phyloP scores from a whole-genome alignment of 2,329 filamentous ascomycete species.

The Meredithiella fracta region DNA sequence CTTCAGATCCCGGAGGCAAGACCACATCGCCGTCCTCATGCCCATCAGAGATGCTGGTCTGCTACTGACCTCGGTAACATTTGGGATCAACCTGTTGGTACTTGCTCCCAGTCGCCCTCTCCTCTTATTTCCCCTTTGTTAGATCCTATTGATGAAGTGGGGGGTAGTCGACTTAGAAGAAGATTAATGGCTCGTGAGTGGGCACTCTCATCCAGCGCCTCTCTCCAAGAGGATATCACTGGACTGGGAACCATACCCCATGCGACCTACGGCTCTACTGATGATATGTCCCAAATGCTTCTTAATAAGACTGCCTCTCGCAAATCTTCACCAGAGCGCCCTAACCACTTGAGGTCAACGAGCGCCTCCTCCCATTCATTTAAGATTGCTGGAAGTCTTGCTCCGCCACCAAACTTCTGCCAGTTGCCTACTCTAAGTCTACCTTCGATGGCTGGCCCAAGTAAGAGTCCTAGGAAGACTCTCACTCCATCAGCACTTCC shows the following conservation, averaged over 20 bases:
- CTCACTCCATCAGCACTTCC: slow-evolving; percentile 8
- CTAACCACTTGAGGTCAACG: slow-evolving; percentile 9
- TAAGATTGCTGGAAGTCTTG: slow-evolving; percentile 25
- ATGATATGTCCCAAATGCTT: slow-evolving; percentile 4
- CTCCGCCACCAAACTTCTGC: slow-evolving; percentile 22
- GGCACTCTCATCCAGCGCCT: slow-evolving; percentile 31
- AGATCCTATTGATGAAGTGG: not conserved
- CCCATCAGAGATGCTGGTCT: slow-evolving; percentile 7
- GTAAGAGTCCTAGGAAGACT: slow-evolving; percentile 8
- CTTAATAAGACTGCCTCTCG: slow-evolving; percentile 1
- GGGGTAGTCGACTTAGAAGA: not conserved
- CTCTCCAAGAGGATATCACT: slow-evolving; percentile 1
- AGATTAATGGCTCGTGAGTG: slow-evolving; percentile 19
- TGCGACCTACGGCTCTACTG: not conserved
- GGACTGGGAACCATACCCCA: not conserved
- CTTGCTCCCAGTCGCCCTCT: slow-evolving; percentile 4
- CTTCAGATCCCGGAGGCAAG: slow-evolving; percentile 16
- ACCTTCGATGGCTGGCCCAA: not conserved
- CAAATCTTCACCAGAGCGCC: slow-evolving; percentile 3
- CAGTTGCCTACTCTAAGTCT: not conserved
- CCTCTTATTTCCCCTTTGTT: not conserved
- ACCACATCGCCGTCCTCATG: not conserved
- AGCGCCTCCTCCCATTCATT: slow-evolving; percentile 15
- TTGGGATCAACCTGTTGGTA: not conserved
- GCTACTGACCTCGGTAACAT: slow-evolving; percentile 11